Conservation (phyloP, 2,329 filamentous ascomycete species). For the Arthroderma sp. region DNA sequence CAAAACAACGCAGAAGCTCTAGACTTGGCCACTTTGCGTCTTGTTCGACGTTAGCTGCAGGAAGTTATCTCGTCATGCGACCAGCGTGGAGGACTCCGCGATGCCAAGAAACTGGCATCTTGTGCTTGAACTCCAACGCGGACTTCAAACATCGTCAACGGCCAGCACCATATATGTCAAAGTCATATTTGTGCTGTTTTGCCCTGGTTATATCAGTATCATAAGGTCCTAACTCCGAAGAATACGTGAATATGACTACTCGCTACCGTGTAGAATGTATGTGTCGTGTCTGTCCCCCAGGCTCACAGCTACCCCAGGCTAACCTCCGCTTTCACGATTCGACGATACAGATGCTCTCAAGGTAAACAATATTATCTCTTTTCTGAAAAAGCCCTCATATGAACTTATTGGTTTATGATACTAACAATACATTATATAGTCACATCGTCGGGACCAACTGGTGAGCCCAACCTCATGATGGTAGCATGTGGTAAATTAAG, state of each 20-base stretch:
- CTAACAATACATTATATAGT: conserved; percentile 44
- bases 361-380: conserved; percentile 23
- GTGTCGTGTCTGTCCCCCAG: conserved; percentile 17
- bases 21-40: too few relatives aligned
- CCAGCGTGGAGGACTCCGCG: too few relatives aligned
- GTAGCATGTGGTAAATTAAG: background rate
- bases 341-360: conserved; percentile 47
- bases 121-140: too few relatives aligned
- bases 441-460: conserved; percentile 82
- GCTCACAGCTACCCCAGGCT: background rate
- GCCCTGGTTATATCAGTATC: too few relatives aligned
- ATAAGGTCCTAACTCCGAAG: background rate
- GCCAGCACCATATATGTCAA: too few relatives aligned
- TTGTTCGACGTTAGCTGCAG: too few relatives aligned
- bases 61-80: too few relatives aligned
- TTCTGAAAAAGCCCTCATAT: background rate
- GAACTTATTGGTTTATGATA: background rate
- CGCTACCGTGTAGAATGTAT: conserved; percentile 55
- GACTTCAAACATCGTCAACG: too few relatives aligned
- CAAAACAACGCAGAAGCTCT: too few relatives aligned
- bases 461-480: conserved; percentile 29
- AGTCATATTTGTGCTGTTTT: too few relatives aligned
- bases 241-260: conserved; percentile 28
- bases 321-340: too few relatives aligned
- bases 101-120: too few relatives aligned